These are phyloP conservation scores for Pseudozyma pruni DNA, from an alignment of 1,284 basidiomycete genomes.

Conservation along the genomic window DNA sequence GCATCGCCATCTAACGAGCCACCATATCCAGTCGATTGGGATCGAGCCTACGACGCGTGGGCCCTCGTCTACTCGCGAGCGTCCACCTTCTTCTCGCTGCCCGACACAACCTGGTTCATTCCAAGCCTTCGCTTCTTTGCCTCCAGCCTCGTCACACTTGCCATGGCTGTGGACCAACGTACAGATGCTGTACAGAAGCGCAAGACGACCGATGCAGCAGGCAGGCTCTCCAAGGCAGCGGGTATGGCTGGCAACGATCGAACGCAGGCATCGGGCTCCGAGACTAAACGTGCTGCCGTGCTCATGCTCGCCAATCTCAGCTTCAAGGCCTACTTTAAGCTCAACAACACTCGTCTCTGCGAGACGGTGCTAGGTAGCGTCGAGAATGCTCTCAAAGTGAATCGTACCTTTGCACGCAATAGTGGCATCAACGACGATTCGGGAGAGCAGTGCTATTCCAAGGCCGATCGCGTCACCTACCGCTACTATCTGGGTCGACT, in stretches of 20 bases:
- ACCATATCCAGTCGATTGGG: slow-evolving; percentile 23
- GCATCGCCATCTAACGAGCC: slow-evolving; percentile 11
- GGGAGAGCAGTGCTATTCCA: slow-evolving; percentile 65
- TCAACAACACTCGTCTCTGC: slow-evolving; percentile 69
- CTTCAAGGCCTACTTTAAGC: slow-evolving; percentile 66
- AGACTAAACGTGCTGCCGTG: slow-evolving; percentile 63
- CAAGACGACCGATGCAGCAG: slow-evolving; percentile 65
- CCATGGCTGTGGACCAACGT: slow-evolving; percentile 45
- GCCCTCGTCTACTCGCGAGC: slow-evolving; percentile 57
- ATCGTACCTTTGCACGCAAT: slow-evolving; percentile 36
- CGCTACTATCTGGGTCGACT: slow-evolving; percentile 69
- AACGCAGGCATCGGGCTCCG: slow-evolving; percentile 41
- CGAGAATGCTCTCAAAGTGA: slow-evolving; percentile 66
- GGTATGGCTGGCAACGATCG: slow-evolving; percentile 66
- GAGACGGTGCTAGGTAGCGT: slow-evolving; percentile 70
- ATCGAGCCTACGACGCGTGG: slow-evolving; percentile 54
- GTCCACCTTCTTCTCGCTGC: slow-evolving; percentile 62
- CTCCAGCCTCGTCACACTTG: slow-evolving; percentile 36
- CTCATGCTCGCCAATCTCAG: slow-evolving; percentile 65
- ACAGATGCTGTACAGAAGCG: slow-evolving; percentile 34
- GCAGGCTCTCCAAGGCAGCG: slow-evolving; percentile 61
- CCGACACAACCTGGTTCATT: slow-evolving; percentile 66
- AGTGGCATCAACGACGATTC: slow-evolving; percentile 29
- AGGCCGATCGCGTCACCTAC: slow-evolving; percentile 68
- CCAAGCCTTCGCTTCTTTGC: slow-evolving; percentile 51